Evolutionary conservation across 2,329 filamentous ascomycete genomes (phyloP).

Genomic region (Laburnicola sp.): DNA sequence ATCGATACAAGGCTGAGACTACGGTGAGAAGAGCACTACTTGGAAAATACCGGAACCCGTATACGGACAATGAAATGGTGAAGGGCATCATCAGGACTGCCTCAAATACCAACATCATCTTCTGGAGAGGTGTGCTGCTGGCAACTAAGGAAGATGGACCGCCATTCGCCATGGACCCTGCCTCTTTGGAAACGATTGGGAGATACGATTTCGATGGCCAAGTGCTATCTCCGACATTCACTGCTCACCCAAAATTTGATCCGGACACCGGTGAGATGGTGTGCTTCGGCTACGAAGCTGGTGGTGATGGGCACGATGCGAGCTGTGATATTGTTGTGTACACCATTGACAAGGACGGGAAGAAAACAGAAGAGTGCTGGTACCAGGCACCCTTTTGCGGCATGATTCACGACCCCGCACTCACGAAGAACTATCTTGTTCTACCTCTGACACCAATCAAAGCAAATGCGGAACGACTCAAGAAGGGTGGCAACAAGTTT

Average conservation of each 20-base stretch:
- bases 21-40: constrained; percentile 51
- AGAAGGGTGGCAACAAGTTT: constrained; percentile 47
- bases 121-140: constrained; percentile 59
- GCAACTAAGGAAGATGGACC: constrained; percentile 55
- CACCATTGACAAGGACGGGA: constrained; percentile 44
- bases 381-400: constrained; percentile 46
- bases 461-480: constrained; percentile 39
- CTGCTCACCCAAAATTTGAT: constrained; percentile 52
- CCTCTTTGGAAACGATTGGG: constrained; percentile 46
- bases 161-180: constrained; percentile 47
- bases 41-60: constrained; percentile 61
- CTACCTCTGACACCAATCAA: constrained; percentile 47
- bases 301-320: constrained; percentile 39
- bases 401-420: constrained; percentile 47
- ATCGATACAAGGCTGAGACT: constrained; percentile 47
- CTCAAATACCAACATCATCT: constrained; percentile 63
- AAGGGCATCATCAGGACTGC: constrained; percentile 60
- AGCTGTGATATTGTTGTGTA: constrained; percentile 47
- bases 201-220: constrained; percentile 48
- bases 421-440: constrained; percentile 46
- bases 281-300: constrained; percentile 49
- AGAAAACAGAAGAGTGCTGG: constrained; percentile 47
- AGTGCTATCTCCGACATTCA: constrained; percentile 46
- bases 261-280: constrained; percentile 49
- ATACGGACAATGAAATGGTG: constrained; percentile 59